Base-by-base conservation (phyloP, 192 early-diverging fungal species). In the Gonapodya prolifera region DNA sequence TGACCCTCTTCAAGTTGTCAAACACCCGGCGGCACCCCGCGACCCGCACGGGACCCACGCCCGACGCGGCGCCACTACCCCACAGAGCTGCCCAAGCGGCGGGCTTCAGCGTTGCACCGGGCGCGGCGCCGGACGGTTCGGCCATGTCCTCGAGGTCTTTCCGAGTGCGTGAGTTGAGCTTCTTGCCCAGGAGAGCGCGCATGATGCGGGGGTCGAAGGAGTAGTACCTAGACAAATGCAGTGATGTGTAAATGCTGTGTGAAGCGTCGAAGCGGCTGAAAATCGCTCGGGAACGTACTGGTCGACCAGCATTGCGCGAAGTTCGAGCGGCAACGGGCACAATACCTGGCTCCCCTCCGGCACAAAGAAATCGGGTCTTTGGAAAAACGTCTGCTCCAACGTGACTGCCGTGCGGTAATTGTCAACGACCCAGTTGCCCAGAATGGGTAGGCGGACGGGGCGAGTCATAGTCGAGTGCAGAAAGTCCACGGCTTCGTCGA, bases 1-100 rank as follows among this genome's bases (percentile, higher is more conserved):
- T 86, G 32, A 91, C 85, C 35, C 90, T 77, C 80, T 86, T 89
- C n/a, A 90, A 70, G 77, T 91, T 91, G 34, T 91, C 90, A 84
- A 91, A 89, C 85, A 87, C 85, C 2, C 87, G 76, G 28, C 83
- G 29, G 61, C 87, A 88, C 32, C 86, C 86, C 1, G 76, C 77
- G 2, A 85, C 45, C 8, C 45, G 45, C 8, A 61, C 8, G 45
- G 45, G 45, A 16, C 45, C 45, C 45, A 61, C 8, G 23, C 45
- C 45, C 45, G 45, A 61, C 45, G 45, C 45, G 45, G 45, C 45
- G 23, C 45, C 45, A 8, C 45, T 23, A 23, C 23, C 45, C 8
- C 8, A 23, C 8, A 61, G 45, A 61, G 45, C 23, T 8, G 8
- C 8, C 45, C 45, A 23, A 61, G 45, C 23, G 45, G 45, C 45